phyloP scores from a whole-genome alignment of 768 basidiomycete genomes.

The Russula earlei region DNA sequence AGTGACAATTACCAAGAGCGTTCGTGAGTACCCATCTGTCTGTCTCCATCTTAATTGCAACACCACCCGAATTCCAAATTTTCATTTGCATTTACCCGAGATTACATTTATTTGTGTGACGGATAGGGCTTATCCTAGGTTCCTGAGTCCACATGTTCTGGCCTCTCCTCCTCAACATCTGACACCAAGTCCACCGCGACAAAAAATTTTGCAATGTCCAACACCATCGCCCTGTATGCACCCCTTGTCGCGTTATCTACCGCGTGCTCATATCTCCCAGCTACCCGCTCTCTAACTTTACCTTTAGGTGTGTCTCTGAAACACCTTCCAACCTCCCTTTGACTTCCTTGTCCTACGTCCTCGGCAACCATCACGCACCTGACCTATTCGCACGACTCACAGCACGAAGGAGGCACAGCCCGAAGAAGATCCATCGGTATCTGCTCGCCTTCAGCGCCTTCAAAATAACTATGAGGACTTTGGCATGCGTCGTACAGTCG shows the following conservation, averaged over 20 bases:
- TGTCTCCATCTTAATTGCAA: too few relatives aligned
- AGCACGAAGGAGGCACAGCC: constrained; percentile 96
- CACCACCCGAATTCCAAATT: too few relatives aligned
- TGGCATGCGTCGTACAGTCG: constrained; percentile 93
- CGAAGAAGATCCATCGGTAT: constrained; percentile 94
- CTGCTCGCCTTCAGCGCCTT: constrained; percentile 85
- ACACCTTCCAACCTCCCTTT: constrained; percentile 3
- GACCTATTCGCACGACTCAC: not conserved
- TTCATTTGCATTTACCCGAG: too few relatives aligned
- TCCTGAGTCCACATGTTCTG: not conserved
- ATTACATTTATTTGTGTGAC: too few relatives aligned
- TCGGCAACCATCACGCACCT: constrained; percentile 3
- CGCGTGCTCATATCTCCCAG: constrained; percentile 29
- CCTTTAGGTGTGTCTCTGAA: constrained; percentile 56
- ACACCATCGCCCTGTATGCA: constrained; percentile 43
- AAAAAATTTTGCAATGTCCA: constrained; percentile 32
- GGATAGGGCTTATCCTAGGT: not conserved
- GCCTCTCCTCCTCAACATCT: not conserved
- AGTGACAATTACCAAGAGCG: not conserved
- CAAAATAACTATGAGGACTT: constrained; percentile 96
- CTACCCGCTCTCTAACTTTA: constrained; percentile 84
- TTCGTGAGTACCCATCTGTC: too few relatives aligned
- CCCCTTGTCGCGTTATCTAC: not conserved
- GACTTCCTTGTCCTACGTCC: not conserved
- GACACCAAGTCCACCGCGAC: not conserved